phyloP scores from a whole-genome alignment of 352 stramenopile species.

The Phytophthora ohioensis region DNA sequence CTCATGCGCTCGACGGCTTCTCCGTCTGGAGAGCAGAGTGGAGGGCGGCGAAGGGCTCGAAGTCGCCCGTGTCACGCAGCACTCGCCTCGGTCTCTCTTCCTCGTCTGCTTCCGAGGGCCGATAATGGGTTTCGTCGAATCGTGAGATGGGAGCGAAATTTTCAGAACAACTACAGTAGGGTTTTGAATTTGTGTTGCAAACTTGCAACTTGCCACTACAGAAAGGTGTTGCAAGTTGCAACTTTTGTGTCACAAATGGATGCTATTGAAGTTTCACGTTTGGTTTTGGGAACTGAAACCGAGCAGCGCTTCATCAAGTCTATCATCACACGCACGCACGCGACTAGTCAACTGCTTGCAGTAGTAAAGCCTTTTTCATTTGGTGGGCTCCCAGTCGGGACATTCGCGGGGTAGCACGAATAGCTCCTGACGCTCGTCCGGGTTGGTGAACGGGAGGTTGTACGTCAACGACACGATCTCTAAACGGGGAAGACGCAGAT shows the following conservation, averaged over 20 bases:
- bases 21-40: slow-evolving; percentile 16
- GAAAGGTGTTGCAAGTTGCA: not conserved
- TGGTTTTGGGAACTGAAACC: slow-evolving; percentile 18
- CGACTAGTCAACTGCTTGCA: not conserved
- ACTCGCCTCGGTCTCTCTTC: slow-evolving; percentile 33
- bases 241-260: not conserved
- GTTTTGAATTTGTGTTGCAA: no score
- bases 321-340: slow-evolving; percentile 28
- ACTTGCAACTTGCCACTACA: no score
- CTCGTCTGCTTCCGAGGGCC: slow-evolving; percentile 33
- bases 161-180: slow-evolving; percentile 1
- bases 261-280: slow-evolving; percentile 26
- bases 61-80: slow-evolving; percentile 32
- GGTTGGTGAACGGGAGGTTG: slow-evolving; percentile 67
- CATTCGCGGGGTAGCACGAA: slow-evolving; percentile 78
- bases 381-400: slow-evolving; percentile 50
- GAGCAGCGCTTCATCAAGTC: slow-evolving; percentile 29
- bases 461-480: slow-evolving; percentile 83
- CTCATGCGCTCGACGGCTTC: slow-evolving; percentile 45
- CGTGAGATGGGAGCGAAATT: slow-evolving; percentile 31
- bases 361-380: slow-evolving; percentile 8
- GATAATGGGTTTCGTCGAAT: slow-evolving; percentile 35
- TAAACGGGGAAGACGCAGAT: slow-evolving; percentile 71
- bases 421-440: slow-evolving; percentile 75
- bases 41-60: slow-evolving; percentile 7